Conservation (phyloP, 2,329 filamentous ascomycete genomes). For the Pseudomassariella vexata region DNA sequence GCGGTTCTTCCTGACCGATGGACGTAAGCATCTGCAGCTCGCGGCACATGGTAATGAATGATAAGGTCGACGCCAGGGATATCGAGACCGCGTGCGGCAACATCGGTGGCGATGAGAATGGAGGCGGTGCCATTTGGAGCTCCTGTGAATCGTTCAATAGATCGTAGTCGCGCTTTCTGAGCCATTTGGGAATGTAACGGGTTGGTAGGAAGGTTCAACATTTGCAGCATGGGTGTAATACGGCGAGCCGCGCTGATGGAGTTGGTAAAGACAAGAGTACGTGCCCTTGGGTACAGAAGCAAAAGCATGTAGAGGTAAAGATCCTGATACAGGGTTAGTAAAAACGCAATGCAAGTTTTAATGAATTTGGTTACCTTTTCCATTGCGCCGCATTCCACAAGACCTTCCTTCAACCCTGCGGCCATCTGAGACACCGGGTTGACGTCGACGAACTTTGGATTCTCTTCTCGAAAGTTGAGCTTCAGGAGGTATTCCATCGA, state of each 20-base stretch:
- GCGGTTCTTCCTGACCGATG: slow-evolving; percentile 93
- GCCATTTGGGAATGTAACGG: slow-evolving; percentile 90
- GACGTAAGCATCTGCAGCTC: slow-evolving; percentile 87
- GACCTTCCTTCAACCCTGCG: slow-evolving; percentile 73
- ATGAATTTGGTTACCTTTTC: slow-evolving; percentile 70
- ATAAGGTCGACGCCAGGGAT: slow-evolving; percentile 86
- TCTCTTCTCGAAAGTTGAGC: slow-evolving; percentile 77
- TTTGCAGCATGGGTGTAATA: slow-evolving; percentile 76
- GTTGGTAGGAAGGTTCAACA: slow-evolving; percentile 69
- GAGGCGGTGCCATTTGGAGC: slow-evolving; percentile 46
- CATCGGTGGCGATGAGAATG: slow-evolving; percentile 87
- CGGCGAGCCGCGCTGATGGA: slow-evolving; percentile 90
- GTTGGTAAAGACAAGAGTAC: slow-evolving; percentile 90
- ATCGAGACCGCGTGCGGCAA: slow-evolving; percentile 88
- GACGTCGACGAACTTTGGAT: slow-evolving; percentile 86
- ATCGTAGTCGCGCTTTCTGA: slow-evolving; percentile 91
- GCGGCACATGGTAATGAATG: slow-evolving; percentile 91
- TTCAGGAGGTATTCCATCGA: slow-evolving; percentile 92
- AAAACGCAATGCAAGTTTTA: not conserved
- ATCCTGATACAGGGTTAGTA: slow-evolving; percentile 51
- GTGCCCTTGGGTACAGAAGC: slow-evolving; percentile 72
- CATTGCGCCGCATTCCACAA: slow-evolving; percentile 86
- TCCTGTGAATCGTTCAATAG: slow-evolving; percentile 80
- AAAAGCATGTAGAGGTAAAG: slow-evolving; percentile 88
- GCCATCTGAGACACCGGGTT: slow-evolving; percentile 91